Evolutionary conservation across 108 stramenopile genomes (phyloP), one percentile per base, ranked within the genome.

Genomic region (Nitzschia putrida): DNA sequence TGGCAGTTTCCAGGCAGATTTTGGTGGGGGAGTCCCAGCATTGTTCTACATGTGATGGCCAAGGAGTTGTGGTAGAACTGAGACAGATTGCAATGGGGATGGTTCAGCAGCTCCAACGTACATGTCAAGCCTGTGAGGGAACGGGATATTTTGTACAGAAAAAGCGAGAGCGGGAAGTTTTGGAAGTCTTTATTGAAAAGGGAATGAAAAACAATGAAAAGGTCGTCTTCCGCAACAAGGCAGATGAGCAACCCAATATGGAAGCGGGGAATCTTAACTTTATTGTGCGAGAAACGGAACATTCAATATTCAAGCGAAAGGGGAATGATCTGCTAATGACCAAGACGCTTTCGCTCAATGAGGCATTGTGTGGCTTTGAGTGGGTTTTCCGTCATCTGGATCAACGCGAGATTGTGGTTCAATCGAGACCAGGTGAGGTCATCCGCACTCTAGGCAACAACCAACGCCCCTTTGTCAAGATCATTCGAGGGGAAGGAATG

Each of bases 251-350:
- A 58, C 99, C 98, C 52, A 97, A 97, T 55, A 83, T 91, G 70
- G 89, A 97, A 64, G 80, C 98, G 11, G 99, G 98, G 18, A 91
- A 99, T 82, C 80, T 99, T 69, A 88, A 98, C 76, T 97, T 99
- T 75, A 86, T 98, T 54, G 82, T 99, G 41, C 95, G 98, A 83
- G 95, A 98, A 76, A 97, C 98, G 85, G 94, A 96, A 41, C 98
- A 99, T 69, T 82, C 89, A 0, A 23, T 89, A 6, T 98, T 98
- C 88, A 97, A 96, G 77, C 80, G 99, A 53, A 98, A 98, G 85
- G 97, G 98, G 34, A 93, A 94, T 14, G 99, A 99, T 80, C 77
- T 99, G 43, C 56, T 97, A 51, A 85, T 97, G 59, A 84, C 92
- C 50, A 96, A 97, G 81, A 92, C 91, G 23, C 58, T 99, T 41